Evolutionary conservation across 108 stramenopile species (phyloP), one percentile per base, ranked within the genome.

Genomic region (Nitzschia palea): DNA sequence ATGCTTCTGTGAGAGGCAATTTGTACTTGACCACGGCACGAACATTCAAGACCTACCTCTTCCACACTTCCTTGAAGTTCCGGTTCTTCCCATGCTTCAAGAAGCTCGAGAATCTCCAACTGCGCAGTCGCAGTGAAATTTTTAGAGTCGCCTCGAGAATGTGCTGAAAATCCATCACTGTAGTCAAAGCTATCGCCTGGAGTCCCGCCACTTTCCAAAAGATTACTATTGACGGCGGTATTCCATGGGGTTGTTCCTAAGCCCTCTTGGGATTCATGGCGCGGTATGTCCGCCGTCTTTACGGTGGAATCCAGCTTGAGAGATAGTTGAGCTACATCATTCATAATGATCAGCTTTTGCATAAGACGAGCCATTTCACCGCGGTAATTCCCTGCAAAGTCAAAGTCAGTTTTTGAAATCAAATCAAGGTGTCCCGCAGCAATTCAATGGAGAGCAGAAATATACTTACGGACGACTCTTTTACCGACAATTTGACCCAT

Each of bases 61-160:
- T 64, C 55, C 4, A 50, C 23, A 31, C 18, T 14, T 9, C 54
- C 44, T 36, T 62, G 60, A 9, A 74, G 42, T 28, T 67, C 73
- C 0, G 63, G 57, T 29, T 74, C 65, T 54, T 74, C 73, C 73
- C 73, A 74, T 47, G 59, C 65, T 20, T 65, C 73, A n/a, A 74
- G 48, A 18, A 65, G 29, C 15, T 74, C 73, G 23, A 25, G 18
- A 20, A 74, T 67, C 2, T 63, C 32, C 2, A 17, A 2, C 1
- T 50, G 59, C n/a, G 59, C 59, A 3, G 40, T 14, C 18, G 36
- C 23, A 0, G 59, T 60, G 37, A 42, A 60, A 18, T 43, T 34
- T 26, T 40, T 60, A 1, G 18, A 12, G 40, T n/a, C n/a, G n/a
- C 27, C 40, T 60, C 20, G 22, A 5, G 59, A 40, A 2, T 48